phyloP scores from a whole-genome alignment of 2,329 filamentous ascomycete genomes.

The Aspergillus ruber region DNA sequence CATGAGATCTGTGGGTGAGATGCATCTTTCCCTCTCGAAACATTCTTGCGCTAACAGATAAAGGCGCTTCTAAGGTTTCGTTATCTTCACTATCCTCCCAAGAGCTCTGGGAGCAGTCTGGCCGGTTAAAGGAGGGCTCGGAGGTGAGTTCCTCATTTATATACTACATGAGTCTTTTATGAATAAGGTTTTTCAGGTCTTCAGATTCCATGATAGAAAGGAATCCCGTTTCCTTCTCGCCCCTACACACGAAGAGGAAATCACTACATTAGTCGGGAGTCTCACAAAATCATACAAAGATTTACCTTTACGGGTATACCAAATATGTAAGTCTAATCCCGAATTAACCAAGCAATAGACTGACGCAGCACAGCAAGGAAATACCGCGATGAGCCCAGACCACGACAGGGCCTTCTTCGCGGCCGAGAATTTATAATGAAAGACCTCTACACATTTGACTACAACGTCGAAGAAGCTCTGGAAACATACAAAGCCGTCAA shows the following conservation, averaged over 20 bases:
- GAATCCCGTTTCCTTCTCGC: slow-evolving; percentile 68
- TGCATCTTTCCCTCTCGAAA: slow-evolving; percentile 1
- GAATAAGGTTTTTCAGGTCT: slow-evolving; percentile 53
- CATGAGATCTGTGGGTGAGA: slow-evolving; percentile 66
- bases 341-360: background rate
- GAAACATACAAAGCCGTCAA: slow-evolving; percentile 72
- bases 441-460: slow-evolving; percentile 93
- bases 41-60: background rate
- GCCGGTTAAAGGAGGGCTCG: slow-evolving; percentile 68
- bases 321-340: slow-evolving; percentile 62
- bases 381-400: slow-evolving; percentile 86
- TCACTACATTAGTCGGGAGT: slow-evolving; percentile 70
- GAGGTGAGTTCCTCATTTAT: slow-evolving; percentile 50
- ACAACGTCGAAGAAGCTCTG: slow-evolving; percentile 60
- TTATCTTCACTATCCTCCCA: slow-evolving; percentile 82
- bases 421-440: slow-evolving; percentile 96
- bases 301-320: slow-evolving; percentile 79
- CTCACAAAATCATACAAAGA: slow-evolving; percentile 76
- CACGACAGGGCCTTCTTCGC: slow-evolving; percentile 78
- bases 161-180: background rate
- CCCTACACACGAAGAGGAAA: slow-evolving; percentile 95
- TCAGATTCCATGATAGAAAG: slow-evolving; percentile 73
- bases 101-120: slow-evolving; percentile 73
- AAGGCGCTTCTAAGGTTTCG: slow-evolving; percentile 71
- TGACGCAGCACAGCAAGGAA: slow-evolving; percentile 60